Evolutionary conservation across 2,329 filamentous ascomycete genomes (phyloP).

Genomic region (Niveomyces coronatus): DNA sequence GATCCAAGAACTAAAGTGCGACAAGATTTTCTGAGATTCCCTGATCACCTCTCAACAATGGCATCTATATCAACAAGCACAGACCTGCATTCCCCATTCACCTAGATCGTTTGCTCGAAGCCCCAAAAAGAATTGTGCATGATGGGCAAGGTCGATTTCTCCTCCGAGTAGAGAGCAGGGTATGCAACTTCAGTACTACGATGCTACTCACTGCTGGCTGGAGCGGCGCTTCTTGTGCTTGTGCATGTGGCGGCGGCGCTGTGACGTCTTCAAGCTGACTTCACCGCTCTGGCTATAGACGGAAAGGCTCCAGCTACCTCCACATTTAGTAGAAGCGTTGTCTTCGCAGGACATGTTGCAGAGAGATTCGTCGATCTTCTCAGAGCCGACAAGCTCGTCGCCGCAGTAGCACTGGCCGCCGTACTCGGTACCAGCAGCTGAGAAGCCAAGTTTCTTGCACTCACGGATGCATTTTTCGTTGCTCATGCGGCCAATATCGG

Average conservation of each 20-base stretch:
- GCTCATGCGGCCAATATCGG: constrained; percentile 31
- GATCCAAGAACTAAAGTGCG: too few species aligned
- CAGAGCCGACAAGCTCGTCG: constrained; percentile 22
- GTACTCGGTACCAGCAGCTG: constrained; percentile 41
- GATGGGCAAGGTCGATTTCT: not conserved
- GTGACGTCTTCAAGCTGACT: constrained; percentile 17
- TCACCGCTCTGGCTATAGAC: constrained; percentile 32
- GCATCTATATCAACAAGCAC: too few species aligned
- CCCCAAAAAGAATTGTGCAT: too few species aligned
- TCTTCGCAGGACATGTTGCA: constrained; percentile 42
- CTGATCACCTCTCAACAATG: too few species aligned
- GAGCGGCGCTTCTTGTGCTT: constrained; percentile 26
- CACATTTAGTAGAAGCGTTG: constrained; percentile 37
- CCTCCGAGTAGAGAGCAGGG: too few species aligned
- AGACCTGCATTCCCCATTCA: too few species aligned
- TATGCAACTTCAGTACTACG: too few species aligned
- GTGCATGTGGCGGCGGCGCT: constrained; percentile 26
- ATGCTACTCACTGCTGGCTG: too few species aligned
- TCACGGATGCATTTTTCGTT: constrained; percentile 37
- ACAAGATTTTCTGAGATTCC: too few species aligned
- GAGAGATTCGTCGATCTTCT: constrained; percentile 30
- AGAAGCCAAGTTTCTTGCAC: constrained; percentile 32
- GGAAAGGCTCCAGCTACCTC: constrained; percentile 35
- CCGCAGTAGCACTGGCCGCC: constrained; percentile 45
- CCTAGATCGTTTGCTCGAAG: too few species aligned